Evolutionary conservation across 352 stramenopile genomes (phyloP).

Genomic region (Phytopythium vexans): DNA sequence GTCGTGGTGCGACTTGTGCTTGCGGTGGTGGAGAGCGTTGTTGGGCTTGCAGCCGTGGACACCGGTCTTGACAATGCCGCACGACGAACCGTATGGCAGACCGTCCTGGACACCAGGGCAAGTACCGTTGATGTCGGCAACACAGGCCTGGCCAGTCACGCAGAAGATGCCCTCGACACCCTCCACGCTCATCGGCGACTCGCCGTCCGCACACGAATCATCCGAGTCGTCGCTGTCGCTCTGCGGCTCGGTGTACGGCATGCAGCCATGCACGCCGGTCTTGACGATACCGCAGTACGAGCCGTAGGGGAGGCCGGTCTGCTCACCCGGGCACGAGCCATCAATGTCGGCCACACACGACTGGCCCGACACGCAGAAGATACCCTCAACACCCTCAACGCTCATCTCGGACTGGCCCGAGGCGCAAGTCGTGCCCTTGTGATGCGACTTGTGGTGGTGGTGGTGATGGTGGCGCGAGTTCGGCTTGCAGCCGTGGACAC

Average conservation of each 20-base stretch:
- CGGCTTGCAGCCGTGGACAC: conserved; percentile 33
- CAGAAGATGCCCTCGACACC: conserved; percentile 33
- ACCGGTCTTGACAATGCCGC: conserved; percentile 18
- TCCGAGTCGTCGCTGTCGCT: not conserved
- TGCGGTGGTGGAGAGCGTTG: conserved; percentile 30
- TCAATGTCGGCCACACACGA: conserved; percentile 11
- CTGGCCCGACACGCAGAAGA: conserved; percentile 15
- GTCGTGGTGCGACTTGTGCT: conserved; percentile 9
- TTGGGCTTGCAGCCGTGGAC: conserved; percentile 32
- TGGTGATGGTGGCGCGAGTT: conserved; percentile 20
- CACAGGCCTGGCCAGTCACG: conserved; percentile 23
- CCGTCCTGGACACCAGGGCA: conserved; percentile 20
- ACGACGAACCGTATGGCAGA: conserved; percentile 20
- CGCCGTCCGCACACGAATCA: conserved; percentile 8
- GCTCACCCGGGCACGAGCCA: conserved; percentile 7
- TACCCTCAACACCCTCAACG: conserved; percentile 16
- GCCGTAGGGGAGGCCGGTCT: conserved; percentile 15
- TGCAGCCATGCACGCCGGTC: conserved; percentile 39
- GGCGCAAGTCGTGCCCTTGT: conserved; percentile 2
- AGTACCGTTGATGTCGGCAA: conserved; percentile 13
- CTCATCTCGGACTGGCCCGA: conserved; percentile 17
- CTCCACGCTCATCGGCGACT: too few species aligned
- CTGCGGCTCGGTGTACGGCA: conserved; percentile 19
- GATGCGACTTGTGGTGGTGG: conserved; percentile 16
- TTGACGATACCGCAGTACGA: conserved; percentile 12